phyloP scores from a whole-genome alignment of 441 rosid species.

The Adansonia gregorii region DNA sequence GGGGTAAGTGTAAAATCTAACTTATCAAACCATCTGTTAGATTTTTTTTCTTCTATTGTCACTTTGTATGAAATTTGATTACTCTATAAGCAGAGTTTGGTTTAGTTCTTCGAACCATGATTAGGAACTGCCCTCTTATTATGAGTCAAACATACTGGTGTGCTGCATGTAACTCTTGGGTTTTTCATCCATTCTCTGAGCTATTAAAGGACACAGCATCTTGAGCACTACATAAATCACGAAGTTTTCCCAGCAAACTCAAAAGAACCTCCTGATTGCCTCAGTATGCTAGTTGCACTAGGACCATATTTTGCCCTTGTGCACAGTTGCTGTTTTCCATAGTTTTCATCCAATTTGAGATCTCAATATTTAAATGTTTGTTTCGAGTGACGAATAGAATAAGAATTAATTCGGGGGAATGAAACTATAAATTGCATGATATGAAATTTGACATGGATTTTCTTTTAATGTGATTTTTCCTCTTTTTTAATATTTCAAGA shows the following conservation, averaged over 20 bases:
- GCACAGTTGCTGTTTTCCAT: background rate
- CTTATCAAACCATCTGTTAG: background rate
- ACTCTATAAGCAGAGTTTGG: background rate
- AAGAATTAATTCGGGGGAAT: background rate
- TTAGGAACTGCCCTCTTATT: constrained; percentile 11
- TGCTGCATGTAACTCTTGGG: background rate
- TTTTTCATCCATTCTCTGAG: background rate
- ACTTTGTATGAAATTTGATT: background rate
- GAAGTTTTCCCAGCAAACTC: background rate
- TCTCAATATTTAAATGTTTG: constrained; percentile 4
- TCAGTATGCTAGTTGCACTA: background rate
- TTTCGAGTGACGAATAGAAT: background rate
- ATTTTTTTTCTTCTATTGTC: background rate
- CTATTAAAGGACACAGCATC: background rate
- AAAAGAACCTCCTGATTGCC: background rate
- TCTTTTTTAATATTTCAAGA: background rate
- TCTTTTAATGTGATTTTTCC: background rate
- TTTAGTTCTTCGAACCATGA: constrained; percentile 1
- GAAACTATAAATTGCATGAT: background rate
- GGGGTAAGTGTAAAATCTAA: constrained; percentile 57
- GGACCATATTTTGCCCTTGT: background rate
- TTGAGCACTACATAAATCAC: background rate
- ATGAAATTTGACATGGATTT: background rate
- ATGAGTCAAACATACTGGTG: background rate
- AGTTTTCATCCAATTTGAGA: background rate